Conservation (phyloP, 2,329 filamentous ascomycete species). For the Claviceps monticola region DNA sequence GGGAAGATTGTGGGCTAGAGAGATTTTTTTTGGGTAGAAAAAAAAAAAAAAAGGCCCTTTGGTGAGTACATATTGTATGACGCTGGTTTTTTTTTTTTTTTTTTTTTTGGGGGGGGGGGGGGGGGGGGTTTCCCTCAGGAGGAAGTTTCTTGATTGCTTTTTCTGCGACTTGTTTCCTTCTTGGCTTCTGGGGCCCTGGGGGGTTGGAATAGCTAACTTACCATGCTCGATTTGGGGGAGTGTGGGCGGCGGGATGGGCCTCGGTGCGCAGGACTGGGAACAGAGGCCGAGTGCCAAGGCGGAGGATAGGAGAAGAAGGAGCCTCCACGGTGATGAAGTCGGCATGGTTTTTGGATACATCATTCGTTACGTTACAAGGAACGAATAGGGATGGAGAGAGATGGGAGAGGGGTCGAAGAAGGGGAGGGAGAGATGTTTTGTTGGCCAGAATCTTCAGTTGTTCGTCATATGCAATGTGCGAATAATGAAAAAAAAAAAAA, state of each 20-base stretch:
- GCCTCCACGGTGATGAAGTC: slow-evolving; percentile 12
- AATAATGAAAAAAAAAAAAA: too few species aligned
- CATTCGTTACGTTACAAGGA: not conserved
- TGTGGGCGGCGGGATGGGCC: slow-evolving; percentile 2
- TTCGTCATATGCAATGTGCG: too few species aligned
- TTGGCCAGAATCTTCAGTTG: too few species aligned
- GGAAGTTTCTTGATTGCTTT: not conserved
- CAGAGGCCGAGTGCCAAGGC: slow-evolving; percentile 18
- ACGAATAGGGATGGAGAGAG: too few species aligned
- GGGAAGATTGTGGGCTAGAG: slow-evolving; percentile 29
- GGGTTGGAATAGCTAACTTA: not conserved
- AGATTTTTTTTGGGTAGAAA: too few species aligned
- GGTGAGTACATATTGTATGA: too few species aligned
- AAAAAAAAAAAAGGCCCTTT: too few species aligned
- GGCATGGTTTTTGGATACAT: slow-evolving; percentile 15
- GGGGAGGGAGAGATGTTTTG: too few species aligned
- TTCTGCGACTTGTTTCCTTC: not conserved
- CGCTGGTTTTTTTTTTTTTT: not conserved
- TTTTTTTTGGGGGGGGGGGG: too few species aligned
- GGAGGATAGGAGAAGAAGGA: slow-evolving; percentile 21
- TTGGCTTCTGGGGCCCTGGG: too few species aligned
- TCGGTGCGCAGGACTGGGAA: slow-evolving; percentile 10
- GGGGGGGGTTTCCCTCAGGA: too few species aligned
- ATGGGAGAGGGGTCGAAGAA: too few species aligned
- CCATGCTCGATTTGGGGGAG: not conserved